Evolutionary conservation across 208 protist genomes (phyloP).

Genomic region (Trypanosoma grayi): DNA sequence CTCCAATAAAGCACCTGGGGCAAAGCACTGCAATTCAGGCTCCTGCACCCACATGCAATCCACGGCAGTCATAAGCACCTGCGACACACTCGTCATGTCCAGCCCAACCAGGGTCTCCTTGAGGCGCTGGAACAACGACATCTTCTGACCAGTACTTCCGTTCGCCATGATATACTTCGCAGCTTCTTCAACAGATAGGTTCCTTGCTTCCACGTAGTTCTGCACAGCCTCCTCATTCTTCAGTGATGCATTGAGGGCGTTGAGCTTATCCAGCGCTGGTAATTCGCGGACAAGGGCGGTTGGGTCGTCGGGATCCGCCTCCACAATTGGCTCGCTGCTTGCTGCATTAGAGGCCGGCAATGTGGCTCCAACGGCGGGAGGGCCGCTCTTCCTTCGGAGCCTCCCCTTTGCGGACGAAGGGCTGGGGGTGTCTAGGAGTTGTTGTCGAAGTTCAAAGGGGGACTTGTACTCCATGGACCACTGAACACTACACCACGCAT

Average conservation of each 20-base stretch:
- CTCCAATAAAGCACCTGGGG: slow-evolving; percentile 54
- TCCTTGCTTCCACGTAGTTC: slow-evolving; percentile 82
- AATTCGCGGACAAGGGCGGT: slow-evolving; percentile 84
- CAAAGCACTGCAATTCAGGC: slow-evolving; percentile 83
- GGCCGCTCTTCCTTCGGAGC: not conserved
- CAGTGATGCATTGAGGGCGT: slow-evolving; percentile 76
- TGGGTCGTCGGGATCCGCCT: slow-evolving; percentile 64
- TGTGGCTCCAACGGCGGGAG: not conserved
- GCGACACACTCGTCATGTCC: slow-evolving; percentile 50
- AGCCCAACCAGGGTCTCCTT: slow-evolving; percentile 55
- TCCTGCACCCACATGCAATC: slow-evolving; percentile 90
- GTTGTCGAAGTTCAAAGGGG: slow-evolving; percentile 78
- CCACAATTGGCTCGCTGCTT: slow-evolving; percentile 3
- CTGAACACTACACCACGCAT: not conserved
- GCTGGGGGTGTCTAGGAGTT: slow-evolving; percentile 62
- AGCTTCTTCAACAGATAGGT: slow-evolving; percentile 79
- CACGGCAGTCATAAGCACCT: slow-evolving; percentile 70
- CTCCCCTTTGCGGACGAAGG: slow-evolving; percentile 17
- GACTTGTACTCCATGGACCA: slow-evolving; percentile 70
- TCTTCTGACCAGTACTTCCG: slow-evolving; percentile 84
- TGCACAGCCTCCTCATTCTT: slow-evolving; percentile 88
- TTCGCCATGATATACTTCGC: slow-evolving; percentile 89
- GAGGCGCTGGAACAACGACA: slow-evolving; percentile 76
- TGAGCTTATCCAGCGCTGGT: slow-evolving; percentile 83
- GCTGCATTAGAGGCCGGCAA: not conserved